Percentiles rank a stretch among this genome's conserved stretches.
Conservation (phyloP, 2,329 filamentous ascomycete species). For the Colletotrichum caudatum region DNA sequence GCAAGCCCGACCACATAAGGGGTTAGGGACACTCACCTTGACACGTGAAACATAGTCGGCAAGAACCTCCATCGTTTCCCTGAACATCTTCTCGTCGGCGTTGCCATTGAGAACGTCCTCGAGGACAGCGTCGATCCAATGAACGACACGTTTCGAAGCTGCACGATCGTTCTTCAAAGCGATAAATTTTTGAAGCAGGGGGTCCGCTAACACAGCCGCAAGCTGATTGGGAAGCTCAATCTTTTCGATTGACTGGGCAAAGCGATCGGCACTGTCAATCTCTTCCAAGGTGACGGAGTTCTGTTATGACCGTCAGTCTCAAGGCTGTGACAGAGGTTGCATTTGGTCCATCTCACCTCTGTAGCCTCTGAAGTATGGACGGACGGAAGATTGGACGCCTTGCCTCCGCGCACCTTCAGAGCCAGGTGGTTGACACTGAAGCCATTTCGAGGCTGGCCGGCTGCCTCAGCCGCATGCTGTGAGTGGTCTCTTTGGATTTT, state of each 20-base stretch:
- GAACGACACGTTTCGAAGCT: constrained; percentile 64
- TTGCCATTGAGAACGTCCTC: constrained; percentile 67
- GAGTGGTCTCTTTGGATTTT: constrained; percentile 72
- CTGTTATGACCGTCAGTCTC: constrained; percentile 51
- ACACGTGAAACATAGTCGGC: constrained; percentile 67
- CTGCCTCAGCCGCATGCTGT: constrained; percentile 55
- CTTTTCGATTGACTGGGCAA: constrained; percentile 79
- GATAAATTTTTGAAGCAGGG: constrained; percentile 81
- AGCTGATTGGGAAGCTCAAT: constrained; percentile 87
- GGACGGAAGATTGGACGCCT: constrained; percentile 68
- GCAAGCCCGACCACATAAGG: neutral
- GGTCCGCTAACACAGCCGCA: constrained; percentile 80
- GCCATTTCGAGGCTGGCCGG: constrained; percentile 58
- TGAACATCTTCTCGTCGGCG: constrained; percentile 60
- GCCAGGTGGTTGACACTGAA: constrained; percentile 74
- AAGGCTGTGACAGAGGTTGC: neutral
- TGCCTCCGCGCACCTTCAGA: constrained; percentile 52
- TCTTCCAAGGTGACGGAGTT: constrained; percentile 79
- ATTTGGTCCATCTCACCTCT: constrained; percentile 60
- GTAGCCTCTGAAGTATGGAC: constrained; percentile 81
- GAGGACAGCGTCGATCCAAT: constrained; percentile 70
- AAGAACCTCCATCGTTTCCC: constrained; percentile 67
- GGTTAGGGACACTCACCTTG: constrained; percentile 59
- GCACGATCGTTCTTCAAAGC: constrained; percentile 70
- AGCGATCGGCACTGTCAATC: constrained; percentile 76